A percentile compares a stretch with the other conserved stretches of the same genome.
Evolutionary conservation across 2,329 filamentous ascomycete species (phyloP).

Genomic region (Thielaviopsis euricoi): DNA sequence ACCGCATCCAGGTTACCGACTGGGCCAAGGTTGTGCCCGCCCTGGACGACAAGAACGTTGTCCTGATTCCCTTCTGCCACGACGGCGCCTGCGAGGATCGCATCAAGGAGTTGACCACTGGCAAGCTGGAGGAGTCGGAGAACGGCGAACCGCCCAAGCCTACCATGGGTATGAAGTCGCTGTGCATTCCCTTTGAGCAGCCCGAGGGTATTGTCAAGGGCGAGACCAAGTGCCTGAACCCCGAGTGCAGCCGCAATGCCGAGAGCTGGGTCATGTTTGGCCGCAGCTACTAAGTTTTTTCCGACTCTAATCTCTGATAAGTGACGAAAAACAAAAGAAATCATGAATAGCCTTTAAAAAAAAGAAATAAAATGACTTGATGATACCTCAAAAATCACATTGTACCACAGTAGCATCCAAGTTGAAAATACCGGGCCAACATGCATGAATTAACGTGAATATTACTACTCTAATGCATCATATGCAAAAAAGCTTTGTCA

Average conservation of each 20-base stretch:
- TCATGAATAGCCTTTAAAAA: not conserved
- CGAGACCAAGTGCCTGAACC: slow-evolving; percentile 83
- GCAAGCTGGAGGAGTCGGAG: slow-evolving; percentile 44
- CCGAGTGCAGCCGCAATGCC: slow-evolving; percentile 60
- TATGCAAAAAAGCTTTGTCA: too few species aligned
- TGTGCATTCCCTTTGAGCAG: slow-evolving; percentile 66
- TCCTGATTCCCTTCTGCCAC: slow-evolving; percentile 81
- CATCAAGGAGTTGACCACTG: slow-evolving; percentile 83
- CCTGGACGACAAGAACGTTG: slow-evolving; percentile 81
- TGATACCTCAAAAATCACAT: not conserved
- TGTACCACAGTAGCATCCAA: not conserved
- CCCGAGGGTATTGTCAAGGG: slow-evolving; percentile 62
- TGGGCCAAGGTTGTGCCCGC: slow-evolving; percentile 88
- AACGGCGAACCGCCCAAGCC: slow-evolving; percentile 37
- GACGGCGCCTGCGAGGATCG: slow-evolving; percentile 73
- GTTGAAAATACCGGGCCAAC: not conserved
- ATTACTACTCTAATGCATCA: too few species aligned
- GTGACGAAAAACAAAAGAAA: not conserved
- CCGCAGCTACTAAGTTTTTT: slow-evolving; percentile 39
- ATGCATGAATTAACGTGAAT: not conserved
- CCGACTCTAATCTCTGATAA: not conserved
- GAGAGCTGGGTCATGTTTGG: slow-evolving; percentile 91
- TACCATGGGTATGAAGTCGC: slow-evolving; percentile 51
- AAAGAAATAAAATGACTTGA: slow-evolving; percentile 6
- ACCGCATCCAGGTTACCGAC: slow-evolving; percentile 64